Base-by-base conservation (phyloP, 2,329 filamentous ascomycete species). In the Trichoderma arundinaceum region DNA sequence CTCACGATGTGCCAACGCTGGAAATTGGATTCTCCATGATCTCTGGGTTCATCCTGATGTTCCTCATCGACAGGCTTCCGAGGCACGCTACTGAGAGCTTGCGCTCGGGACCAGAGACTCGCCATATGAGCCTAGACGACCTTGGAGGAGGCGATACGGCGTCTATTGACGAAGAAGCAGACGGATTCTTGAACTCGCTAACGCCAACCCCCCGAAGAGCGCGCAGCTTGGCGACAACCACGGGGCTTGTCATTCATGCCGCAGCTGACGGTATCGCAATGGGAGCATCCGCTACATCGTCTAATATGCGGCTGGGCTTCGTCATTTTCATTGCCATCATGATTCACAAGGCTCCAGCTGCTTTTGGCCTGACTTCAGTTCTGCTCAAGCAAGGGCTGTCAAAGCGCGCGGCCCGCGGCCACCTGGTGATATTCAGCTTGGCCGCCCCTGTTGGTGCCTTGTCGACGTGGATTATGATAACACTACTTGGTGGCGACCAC, bases 261-360 rank as follows among this genome's bases (percentile, higher is more conserved):
- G 91, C 92, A 2, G 94, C 95, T 2, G 95, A 99, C 74, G 95
- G 95, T 15, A 97, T 99, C 68, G 95, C 95, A 2, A 89, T 99
- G 79, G 95, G 95, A 22, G 95, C 95, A 28, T 97, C 94, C 0
- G 92, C 90, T 3, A 90, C 91, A 4, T 86, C 88, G 3, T 83
- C 87, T 2, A 89, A 92, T 71, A 87, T 87, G 68, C 90, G 90
- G 66, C 81, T 99, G 10, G 92, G 92, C 41, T 88, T 98, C 67
- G 92, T 99, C 71, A 92, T 99, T 44, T 99, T 99, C 77, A 79
- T 97, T 46, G 95, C 95, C 10, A 95, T 99, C 71, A 96, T 99
- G 91, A 87, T 98, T 6, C 95, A 99, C 78, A 99, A 98, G 80
- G 94, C 93, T 1, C 94, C 94, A 0, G 95, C 95, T 1, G 94